Percentiles rank a stretch among this genome's conserved stretches.
These are phyloP conservation scores for Saccharomyces pastorianus DNA, from an alignment of 1,139 yeast genomes.

Conservation along the genomic window DNA sequence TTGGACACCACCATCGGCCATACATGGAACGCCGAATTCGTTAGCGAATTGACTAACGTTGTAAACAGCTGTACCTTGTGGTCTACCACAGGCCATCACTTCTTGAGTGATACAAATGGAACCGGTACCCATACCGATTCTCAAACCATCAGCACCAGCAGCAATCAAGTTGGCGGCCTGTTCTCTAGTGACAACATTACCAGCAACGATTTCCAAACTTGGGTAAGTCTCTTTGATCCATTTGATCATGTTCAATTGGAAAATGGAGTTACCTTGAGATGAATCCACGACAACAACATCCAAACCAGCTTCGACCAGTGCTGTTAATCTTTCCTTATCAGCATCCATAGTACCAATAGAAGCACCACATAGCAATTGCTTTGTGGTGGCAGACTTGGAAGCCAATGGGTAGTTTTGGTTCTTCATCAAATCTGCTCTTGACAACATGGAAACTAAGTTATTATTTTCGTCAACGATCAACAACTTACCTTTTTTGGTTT, in stretches of 20 bases:
- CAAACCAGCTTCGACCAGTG: conserved; percentile 91
- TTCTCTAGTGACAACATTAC: conserved; percentile 97
- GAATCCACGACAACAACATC: conserved; percentile 95
- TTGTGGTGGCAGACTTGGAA: conserved; percentile 84
- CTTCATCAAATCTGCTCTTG: conserved; percentile 95
- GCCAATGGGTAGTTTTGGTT: conserved; percentile 91
- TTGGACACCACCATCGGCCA: conserved; percentile 99
- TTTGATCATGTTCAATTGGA: conserved; percentile 87
- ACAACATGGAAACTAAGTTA: conserved; percentile 76
- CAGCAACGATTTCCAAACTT: conserved; percentile 83
- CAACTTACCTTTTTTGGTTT: conserved; percentile 93
- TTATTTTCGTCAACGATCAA: conserved; percentile 80
- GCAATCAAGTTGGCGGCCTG: conserved; percentile 93
- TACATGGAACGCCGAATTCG: conserved; percentile 45
- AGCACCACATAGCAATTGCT: conserved; percentile 97
- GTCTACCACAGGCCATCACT: conserved; percentile 99
- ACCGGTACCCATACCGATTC: conserved; percentile 99
- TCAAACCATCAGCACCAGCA: conserved; percentile 96
- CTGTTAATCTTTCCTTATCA: conserved; percentile 74
- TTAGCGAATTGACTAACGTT: conserved; percentile 37
- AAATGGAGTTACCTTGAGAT: conserved; percentile 93
- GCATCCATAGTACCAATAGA: conserved; percentile 91
- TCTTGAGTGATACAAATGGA: conserved; percentile 98
- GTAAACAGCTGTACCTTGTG: conserved; percentile 74
- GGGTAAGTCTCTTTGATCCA: conserved; percentile 82